Percentiles rank a stretch among this genome's conserved stretches.
Evolutionary conservation across 371 early-diverging fungal species (phyloP).

Genomic region (Circinella minor): DNA sequence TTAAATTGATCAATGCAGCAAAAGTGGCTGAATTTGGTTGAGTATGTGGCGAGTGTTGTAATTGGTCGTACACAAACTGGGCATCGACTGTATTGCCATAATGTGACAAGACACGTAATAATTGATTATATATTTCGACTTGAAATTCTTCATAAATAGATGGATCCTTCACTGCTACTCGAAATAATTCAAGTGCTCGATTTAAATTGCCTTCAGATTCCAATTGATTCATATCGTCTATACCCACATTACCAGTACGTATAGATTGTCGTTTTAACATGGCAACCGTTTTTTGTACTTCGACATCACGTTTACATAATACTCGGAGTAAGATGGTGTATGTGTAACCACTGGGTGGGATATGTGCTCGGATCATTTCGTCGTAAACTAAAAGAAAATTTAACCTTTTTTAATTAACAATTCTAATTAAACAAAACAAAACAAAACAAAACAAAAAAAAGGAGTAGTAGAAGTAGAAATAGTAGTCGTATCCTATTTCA

Average conservation of each 20-base stretch:
- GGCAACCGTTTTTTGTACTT: constrained; percentile 51
- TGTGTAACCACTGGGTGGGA: constrained; percentile 43
- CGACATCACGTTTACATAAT: constrained; percentile 51
- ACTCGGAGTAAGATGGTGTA: constrained; percentile 41
- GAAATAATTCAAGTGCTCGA: constrained; percentile 44
- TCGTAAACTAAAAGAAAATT: constrained; percentile 38
- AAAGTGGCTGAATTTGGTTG: constrained; percentile 47
- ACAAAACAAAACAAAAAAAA: constrained; percentile 1
- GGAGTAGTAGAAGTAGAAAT: too few species aligned
- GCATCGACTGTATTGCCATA: constrained; percentile 46
- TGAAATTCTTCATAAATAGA: constrained; percentile 37
- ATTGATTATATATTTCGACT: constrained; percentile 47
- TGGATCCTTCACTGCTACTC: constrained; percentile 27
- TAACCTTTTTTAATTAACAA: too few species aligned
- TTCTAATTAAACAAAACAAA: too few species aligned
- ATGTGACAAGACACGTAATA: constrained; percentile 52
- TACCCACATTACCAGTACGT: constrained; percentile 27
- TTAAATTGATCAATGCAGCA: constrained; percentile 54
- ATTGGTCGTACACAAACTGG: constrained; percentile 39
- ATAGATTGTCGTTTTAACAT: constrained; percentile 47
- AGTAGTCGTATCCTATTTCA: too few species aligned
- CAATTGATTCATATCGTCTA: constrained; percentile 32
- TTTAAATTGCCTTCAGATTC: constrained; percentile 44
- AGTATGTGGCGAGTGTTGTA: constrained; percentile 29
- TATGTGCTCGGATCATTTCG: constrained; percentile 41